Percentiles rank a stretch among this genome's conserved stretches.
Conservation (phyloP, 495 filamentous ascomycete genomes). For the Halenospora varia region DNA sequence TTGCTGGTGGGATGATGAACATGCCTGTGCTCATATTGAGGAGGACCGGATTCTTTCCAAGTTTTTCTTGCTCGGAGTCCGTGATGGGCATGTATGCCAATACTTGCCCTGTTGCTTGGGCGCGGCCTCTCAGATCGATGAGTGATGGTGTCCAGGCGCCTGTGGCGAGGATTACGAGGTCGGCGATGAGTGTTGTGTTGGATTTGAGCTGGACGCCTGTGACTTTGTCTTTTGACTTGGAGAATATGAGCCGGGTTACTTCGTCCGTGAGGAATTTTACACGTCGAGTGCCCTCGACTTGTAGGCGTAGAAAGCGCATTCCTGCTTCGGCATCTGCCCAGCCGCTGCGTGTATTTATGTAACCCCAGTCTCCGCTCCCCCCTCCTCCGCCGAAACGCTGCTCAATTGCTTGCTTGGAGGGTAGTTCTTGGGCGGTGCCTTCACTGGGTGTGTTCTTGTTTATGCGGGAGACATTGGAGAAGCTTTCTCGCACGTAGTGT, state of each 20-base stretch:
- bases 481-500: neutral
- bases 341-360: conserved; percentile 74
- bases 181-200: conserved; percentile 53
- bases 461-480: conserved; percentile 13
- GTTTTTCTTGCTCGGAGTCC: conserved; percentile 56
- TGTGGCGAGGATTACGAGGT: conserved; percentile 73
- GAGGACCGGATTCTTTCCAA: conserved; percentile 66
- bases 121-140: conserved; percentile 73
- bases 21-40: conserved; percentile 77
- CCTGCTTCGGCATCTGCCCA: conserved; percentile 80
- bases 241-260: conserved; percentile 52
- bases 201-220: conserved; percentile 50
- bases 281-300: conserved; percentile 51
- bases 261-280: conserved; percentile 62
- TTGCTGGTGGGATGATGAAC: conserved; percentile 75
- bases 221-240: conserved; percentile 39
- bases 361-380: conserved; percentile 61
- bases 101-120: conserved; percentile 74
- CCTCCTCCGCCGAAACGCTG: conserved; percentile 43
- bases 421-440: conserved; percentile 48
- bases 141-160: conserved; percentile 81
- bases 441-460: conserved; percentile 29
- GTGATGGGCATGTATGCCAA: conserved; percentile 72
- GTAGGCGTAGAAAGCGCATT: conserved; percentile 56
- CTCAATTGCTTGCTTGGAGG: conserved; percentile 44